phyloP scores from a whole-genome alignment of 1,284 basidiomycete species.

The Amylostereum chailletii region DNA sequence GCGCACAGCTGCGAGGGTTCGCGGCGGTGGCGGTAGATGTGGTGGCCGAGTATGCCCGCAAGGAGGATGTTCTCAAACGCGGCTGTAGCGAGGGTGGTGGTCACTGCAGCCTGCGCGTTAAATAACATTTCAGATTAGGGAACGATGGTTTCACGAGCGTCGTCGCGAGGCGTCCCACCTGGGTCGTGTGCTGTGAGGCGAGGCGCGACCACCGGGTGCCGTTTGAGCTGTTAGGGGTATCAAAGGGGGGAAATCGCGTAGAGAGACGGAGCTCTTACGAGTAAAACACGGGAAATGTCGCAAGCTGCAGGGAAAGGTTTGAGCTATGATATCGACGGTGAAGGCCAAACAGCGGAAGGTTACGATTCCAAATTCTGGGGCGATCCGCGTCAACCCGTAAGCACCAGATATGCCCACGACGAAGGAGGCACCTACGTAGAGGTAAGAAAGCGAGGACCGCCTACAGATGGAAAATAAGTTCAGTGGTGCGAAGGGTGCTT shows the following conservation, averaged over 20 bases:
- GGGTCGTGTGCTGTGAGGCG: not conserved
- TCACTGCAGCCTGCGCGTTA: not conserved
- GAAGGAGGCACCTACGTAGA: too few relatives aligned
- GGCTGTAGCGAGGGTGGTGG: not conserved
- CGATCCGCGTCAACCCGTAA: too few relatives aligned
- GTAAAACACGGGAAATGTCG: not conserved
- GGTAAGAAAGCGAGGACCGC: too few relatives aligned
- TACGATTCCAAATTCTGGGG: too few relatives aligned
- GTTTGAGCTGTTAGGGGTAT: not conserved
- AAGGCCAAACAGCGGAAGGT: too few relatives aligned
- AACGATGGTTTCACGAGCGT: not conserved
- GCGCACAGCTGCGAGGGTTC: too few relatives aligned
- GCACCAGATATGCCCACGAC: too few relatives aligned
- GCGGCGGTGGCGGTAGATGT: not conserved
- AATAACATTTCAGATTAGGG: not conserved
- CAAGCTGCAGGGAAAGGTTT: not conserved
- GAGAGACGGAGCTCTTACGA: not conserved
- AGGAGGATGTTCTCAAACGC: not conserved
- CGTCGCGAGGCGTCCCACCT: not conserved
- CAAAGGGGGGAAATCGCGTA: not conserved
- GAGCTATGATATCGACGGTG: too few relatives aligned
- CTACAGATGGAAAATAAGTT: too few relatives aligned
- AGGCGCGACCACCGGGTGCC: not conserved
- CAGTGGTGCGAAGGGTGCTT: too few relatives aligned
- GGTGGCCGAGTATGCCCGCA: not conserved